Conservation (phyloP, 371 early-diverging fungal genomes). For the Mortierella polycephala region DNA sequence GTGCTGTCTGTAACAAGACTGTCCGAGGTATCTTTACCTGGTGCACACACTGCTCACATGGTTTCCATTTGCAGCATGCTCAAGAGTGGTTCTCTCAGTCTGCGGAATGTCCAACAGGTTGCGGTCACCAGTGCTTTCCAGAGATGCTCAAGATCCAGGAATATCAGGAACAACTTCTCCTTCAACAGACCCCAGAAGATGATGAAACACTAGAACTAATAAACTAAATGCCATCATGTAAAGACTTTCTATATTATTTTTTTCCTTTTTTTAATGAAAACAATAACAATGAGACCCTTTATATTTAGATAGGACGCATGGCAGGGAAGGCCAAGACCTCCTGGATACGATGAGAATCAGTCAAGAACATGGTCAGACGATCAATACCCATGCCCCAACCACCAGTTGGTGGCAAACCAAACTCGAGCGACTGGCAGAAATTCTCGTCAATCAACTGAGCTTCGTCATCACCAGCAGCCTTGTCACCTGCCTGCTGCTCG, state of each 20-base stretch:
- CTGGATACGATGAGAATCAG: slow-evolving; percentile 98
- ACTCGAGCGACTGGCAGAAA: slow-evolving; percentile 98
- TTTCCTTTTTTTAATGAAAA: background rate
- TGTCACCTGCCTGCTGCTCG: slow-evolving; percentile 96
- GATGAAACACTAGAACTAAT: slow-evolving; percentile 7
- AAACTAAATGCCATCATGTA: background rate
- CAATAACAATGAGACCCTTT: background rate
- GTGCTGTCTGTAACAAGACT: slow-evolving; percentile 79
- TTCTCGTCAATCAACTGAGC: slow-evolving; percentile 99
- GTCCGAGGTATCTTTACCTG: slow-evolving; percentile 74
- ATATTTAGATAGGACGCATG: slow-evolving; percentile 75
- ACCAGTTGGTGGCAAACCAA: slow-evolving; percentile 99
- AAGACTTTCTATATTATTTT: background rate
- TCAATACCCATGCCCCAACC: slow-evolving; percentile 99
- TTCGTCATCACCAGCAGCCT: slow-evolving; percentile 99
- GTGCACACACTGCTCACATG: slow-evolving; percentile 86
- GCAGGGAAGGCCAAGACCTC: slow-evolving; percentile 98
- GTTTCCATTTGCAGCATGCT: slow-evolving; percentile 81
- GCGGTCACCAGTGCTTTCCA: slow-evolving; percentile 73
- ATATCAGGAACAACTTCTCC: slow-evolving; percentile 31
- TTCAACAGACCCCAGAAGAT: slow-evolving; percentile 16
- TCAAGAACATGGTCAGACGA: slow-evolving; percentile 99
- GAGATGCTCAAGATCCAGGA: slow-evolving; percentile 52
- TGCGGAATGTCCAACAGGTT: slow-evolving; percentile 79
- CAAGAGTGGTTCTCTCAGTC: slow-evolving; percentile 77